Evolutionary conservation across 2,329 filamentous ascomycete species (phyloP).

Genomic region (Capronia coronata): DNA sequence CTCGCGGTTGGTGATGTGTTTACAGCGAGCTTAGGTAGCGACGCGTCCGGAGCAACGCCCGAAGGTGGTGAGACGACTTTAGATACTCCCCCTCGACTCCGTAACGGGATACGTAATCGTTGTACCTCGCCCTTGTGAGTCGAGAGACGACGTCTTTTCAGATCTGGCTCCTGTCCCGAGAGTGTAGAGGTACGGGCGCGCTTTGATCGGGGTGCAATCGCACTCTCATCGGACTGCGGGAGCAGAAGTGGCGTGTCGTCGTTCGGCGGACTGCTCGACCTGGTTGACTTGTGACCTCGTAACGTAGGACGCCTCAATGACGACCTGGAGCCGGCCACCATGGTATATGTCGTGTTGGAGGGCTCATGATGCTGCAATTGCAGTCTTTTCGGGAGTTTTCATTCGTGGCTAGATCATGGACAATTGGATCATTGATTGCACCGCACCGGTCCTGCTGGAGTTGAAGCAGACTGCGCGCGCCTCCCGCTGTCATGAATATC

Average conservation of each 20-base stretch:
- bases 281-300: slow-evolving; percentile 22
- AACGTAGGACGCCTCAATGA: slow-evolving; percentile 30
- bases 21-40: slow-evolving; percentile 9
- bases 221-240: slow-evolving; percentile 13
- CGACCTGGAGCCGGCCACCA: slow-evolving; percentile 31
- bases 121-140: slow-evolving; percentile 18
- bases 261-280: slow-evolving; percentile 25
- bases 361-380: slow-evolving; percentile 26
- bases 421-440: not conserved
- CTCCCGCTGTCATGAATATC: not conserved
- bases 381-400: slow-evolving; percentile 3
- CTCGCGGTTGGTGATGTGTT: slow-evolving; percentile 7
- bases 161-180: slow-evolving; percentile 15
- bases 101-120: slow-evolving; percentile 27
- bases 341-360: slow-evolving; percentile 24
- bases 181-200: slow-evolving; percentile 21
- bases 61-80: slow-evolving; percentile 13
- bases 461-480: slow-evolving; percentile 6
- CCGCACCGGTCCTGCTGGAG: slow-evolving; percentile 4
- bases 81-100: slow-evolving; percentile 22
- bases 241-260: slow-evolving; percentile 24
- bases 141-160: slow-evolving; percentile 27
- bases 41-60: slow-evolving; percentile 5
- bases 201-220: slow-evolving; percentile 20
- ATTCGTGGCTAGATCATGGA: slow-evolving; percentile 9